These are phyloP conservation scores for Phytophthora aleatoria DNA, from an alignment of 352 stramenopile genomes.

Conservation along the genomic window DNA sequence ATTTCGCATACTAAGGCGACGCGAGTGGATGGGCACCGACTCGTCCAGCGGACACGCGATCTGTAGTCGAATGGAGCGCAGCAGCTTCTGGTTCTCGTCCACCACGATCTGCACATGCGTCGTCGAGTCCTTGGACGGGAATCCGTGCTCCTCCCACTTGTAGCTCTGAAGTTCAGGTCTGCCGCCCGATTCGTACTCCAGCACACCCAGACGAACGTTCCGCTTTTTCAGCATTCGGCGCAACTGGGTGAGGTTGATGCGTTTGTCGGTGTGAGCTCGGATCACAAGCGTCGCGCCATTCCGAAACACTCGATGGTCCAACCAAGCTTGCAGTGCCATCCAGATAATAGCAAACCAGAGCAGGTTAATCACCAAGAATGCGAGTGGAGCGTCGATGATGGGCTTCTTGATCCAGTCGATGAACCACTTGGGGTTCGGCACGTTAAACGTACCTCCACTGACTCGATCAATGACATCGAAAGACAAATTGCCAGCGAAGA, in stretches of 20 bases:
- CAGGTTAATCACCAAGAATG: constrained; percentile 87
- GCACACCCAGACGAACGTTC: constrained; percentile 30
- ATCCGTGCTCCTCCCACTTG: constrained; percentile 79
- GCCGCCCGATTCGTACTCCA: constrained; percentile 47
- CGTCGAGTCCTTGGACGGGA: constrained; percentile 84
- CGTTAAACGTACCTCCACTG: constrained; percentile 91
- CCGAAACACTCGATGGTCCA: constrained; percentile 49
- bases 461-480: constrained; percentile 96
- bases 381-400: constrained; percentile 54
- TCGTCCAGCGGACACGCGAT: constrained; percentile 61
- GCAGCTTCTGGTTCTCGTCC: constrained; percentile 61
- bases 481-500: constrained; percentile 93
- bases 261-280: constrained; percentile 74
- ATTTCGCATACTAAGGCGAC: constrained; percentile 29
- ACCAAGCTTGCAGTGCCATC: constrained; percentile 50
- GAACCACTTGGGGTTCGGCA: constrained; percentile 89
- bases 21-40: constrained; percentile 47
- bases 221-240: constrained; percentile 49
- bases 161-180: constrained; percentile 73
- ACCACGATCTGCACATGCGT: constrained; percentile 87
- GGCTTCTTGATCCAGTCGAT: constrained; percentile 74
- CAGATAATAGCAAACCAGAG: constrained; percentile 75
- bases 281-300: constrained; percentile 91
- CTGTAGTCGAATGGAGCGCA: constrained; percentile 68
- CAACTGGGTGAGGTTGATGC: constrained; percentile 54